A percentile compares a stretch with the other conserved stretches of the same genome.
Conservation (phyloP, 148 eudicot genomes). For the Polygonum maritimum region DNA sequence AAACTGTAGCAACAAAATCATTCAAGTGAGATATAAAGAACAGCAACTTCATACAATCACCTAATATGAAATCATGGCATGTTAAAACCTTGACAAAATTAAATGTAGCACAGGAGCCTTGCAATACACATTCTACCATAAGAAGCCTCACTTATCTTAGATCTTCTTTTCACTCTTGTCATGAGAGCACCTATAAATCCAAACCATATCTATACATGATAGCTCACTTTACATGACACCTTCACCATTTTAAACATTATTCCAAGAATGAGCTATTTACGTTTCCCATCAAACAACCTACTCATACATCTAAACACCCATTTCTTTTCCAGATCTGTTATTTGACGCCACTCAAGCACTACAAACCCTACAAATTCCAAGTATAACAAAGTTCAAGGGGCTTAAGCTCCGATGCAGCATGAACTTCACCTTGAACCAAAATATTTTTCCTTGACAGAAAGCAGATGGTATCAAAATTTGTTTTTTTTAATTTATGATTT, state of each 20-base stretch:
- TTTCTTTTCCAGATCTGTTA: not conserved
- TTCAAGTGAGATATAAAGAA: not conserved
- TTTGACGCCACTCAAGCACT: not conserved
- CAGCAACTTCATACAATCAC: not conserved
- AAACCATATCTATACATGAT: not conserved
- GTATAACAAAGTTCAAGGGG: not conserved
- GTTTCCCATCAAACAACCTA: not conserved
- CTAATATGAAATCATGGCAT: not conserved
- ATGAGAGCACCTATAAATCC: not conserved
- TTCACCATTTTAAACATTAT: not conserved
- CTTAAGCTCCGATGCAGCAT: not conserved
- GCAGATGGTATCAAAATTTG: too few relatives aligned
- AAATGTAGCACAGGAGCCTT: not conserved
- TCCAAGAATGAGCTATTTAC: not conserved
- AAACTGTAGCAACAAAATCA: slow-evolving; percentile 30
- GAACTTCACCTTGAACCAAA: not conserved
- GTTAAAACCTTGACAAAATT: not conserved
- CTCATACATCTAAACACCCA: not conserved
- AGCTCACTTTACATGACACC: not conserved
- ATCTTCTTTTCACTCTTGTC: not conserved
- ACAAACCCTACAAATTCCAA: not conserved
- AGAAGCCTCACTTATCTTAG: not conserved
- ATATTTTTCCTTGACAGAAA: too few relatives aligned
- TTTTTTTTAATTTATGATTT: too few relatives aligned
- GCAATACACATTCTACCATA: not conserved